phyloP scores from a whole-genome alignment of 768 basidiomycete genomes.

The Suillus occidentalis region DNA sequence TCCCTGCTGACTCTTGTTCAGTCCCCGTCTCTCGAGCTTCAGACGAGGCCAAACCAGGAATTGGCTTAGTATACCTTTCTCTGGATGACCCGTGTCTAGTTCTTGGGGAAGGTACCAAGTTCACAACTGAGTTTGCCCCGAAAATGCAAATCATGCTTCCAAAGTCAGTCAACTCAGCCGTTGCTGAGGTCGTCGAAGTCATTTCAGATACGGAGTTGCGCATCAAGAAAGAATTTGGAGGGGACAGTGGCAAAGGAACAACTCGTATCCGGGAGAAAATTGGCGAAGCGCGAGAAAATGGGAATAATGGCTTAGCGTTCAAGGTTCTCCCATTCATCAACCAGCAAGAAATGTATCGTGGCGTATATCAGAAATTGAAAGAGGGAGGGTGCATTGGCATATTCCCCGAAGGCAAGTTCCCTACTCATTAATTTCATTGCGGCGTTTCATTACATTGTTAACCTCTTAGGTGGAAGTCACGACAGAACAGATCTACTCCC shows the following conservation, averaged over 20 bases:
- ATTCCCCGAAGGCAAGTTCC: constrained; percentile 86
- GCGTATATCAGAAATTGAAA: constrained; percentile 85
- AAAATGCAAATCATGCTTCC: constrained; percentile 87
- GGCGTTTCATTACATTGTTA: neutral
- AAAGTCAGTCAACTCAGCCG: constrained; percentile 70
- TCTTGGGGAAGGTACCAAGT: constrained; percentile 78
- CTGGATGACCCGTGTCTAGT: constrained; percentile 78
- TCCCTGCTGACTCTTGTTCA: constrained; percentile 32
- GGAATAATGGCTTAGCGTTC: constrained; percentile 67
- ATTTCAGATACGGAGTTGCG: constrained; percentile 83
- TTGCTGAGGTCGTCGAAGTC: constrained; percentile 86
- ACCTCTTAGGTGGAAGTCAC: constrained; percentile 83
- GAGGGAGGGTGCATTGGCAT: constrained; percentile 93
- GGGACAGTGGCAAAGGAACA: constrained; percentile 76
- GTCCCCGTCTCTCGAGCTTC: constrained; percentile 93
- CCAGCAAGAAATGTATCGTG: constrained; percentile 91
- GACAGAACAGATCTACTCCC: constrained; percentile 96
- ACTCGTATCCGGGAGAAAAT: constrained; percentile 65
- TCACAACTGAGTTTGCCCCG: constrained; percentile 69
- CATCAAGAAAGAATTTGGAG: constrained; percentile 85
- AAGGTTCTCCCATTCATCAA: constrained; percentile 87
- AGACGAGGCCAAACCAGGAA: constrained; percentile 77
- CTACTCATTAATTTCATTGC: neutral
- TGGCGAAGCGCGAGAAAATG: constrained; percentile 55
- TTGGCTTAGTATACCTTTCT: constrained; percentile 71